A percentile compares a stretch with the other conserved stretches of the same genome.
Evolutionary conservation across 257 asterid genomes (phyloP).

Genomic region (Solanum medicagineum): DNA sequence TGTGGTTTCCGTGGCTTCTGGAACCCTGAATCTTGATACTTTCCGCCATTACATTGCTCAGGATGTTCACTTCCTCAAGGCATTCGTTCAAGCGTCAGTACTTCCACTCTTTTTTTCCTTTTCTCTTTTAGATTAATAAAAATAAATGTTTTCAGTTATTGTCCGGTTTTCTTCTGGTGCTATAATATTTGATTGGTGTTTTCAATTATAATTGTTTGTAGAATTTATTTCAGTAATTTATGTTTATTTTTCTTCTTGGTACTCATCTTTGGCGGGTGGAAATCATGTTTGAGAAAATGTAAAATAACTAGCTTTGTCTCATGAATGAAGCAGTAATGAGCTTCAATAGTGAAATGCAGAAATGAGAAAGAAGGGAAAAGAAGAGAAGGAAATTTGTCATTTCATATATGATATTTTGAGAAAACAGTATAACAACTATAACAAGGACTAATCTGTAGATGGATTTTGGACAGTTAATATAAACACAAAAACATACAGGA

Average conservation of each 20-base stretch:
- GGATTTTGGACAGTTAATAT: not conserved
- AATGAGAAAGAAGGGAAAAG: not conserved
- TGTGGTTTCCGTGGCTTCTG: constrained; percentile 69
- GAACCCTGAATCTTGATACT: constrained; percentile 49
- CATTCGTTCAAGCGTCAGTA: constrained; percentile 71
- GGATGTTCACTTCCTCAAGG: constrained; percentile 66
- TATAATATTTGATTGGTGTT: not conserved
- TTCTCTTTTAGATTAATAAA: not conserved
- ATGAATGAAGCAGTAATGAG: not conserved
- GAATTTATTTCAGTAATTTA: not conserved
- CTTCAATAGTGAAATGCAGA: not conserved
- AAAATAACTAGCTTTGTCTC: not conserved
- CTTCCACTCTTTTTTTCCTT: not conserved
- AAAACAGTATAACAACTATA: not conserved
- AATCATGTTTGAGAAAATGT: not conserved
- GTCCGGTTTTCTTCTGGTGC: not conserved
- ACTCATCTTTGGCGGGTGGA: not conserved
- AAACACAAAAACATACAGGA: not conserved
- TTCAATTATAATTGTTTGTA: not conserved
- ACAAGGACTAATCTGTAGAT: not conserved
- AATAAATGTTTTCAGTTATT: not conserved
- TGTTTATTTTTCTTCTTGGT: not conserved
- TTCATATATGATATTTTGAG: not conserved
- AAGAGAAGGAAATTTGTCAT: not conserved
- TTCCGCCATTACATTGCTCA: constrained; percentile 75